Percentiles rank a stretch among this genome's conserved stretches.
phyloP scores from a whole-genome alignment of 768 basidiomycete genomes.

The Naematelia encephala region DNA sequence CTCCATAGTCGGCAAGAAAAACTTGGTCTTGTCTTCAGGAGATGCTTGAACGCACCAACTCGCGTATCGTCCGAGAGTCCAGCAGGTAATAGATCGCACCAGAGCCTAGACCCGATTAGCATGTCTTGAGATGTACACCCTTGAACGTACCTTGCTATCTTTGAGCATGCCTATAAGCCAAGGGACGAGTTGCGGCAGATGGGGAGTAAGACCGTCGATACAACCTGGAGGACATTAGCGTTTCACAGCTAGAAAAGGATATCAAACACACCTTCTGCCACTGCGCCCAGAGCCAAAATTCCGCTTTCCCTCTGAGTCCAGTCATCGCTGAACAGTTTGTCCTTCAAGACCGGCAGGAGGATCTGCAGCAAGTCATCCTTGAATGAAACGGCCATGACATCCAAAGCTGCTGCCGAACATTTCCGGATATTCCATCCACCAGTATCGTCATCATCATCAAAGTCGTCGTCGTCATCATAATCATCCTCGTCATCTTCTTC shows the following conservation, averaged over 20 bases:
- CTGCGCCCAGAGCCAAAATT: constrained; percentile 91
- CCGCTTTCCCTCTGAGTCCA: constrained; percentile 96
- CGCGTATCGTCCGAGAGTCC: constrained; percentile 98
- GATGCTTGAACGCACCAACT: constrained; percentile 80
- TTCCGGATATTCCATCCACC: constrained; percentile 99
- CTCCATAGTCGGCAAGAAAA: constrained; percentile 97
- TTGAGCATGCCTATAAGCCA: constrained; percentile 86
- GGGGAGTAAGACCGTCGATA: constrained; percentile 91
- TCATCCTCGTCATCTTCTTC: constrained; percentile 83
- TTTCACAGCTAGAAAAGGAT: background rate
- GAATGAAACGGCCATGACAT: constrained; percentile 92
- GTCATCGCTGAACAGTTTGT: constrained; percentile 84
- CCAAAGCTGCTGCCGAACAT: constrained; percentile 94
- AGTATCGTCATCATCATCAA: constrained; percentile 93
- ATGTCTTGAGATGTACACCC: background rate
- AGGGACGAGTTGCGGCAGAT: constrained; percentile 86
- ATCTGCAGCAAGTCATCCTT: constrained; percentile 83
- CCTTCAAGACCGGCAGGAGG: constrained; percentile 81
- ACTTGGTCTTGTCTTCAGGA: constrained; percentile 79
- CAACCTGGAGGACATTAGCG: constrained; percentile 62
- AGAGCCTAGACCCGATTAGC: constrained; percentile 63
- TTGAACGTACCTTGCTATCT: constrained; percentile 72
- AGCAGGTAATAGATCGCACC: constrained; percentile 96
- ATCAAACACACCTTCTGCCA: constrained; percentile 80
- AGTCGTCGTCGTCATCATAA: constrained; percentile 79